These are phyloP conservation scores for Nephelium lappaceum DNA, from an alignment of 345 rosid genomes.

Conservation along the genomic window DNA sequence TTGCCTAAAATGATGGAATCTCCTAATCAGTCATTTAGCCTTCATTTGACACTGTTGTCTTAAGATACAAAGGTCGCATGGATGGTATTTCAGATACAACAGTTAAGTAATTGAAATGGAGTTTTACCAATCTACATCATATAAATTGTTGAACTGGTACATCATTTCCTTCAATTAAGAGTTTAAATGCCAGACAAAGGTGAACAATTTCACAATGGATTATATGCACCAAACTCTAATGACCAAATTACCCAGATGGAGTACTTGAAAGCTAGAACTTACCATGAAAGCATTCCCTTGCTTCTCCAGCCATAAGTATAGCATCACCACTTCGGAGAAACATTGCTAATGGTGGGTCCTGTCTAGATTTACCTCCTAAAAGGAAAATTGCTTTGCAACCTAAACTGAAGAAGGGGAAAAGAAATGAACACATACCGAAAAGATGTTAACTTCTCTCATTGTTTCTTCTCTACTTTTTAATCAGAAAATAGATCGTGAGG, in stretches of 20 bases:
- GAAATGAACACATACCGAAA: constrained; percentile 3
- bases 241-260: neutral
- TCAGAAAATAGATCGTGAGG: neutral
- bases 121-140: neutral
- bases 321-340: constrained; percentile 94
- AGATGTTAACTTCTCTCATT: neutral
- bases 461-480: neutral
- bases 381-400: constrained; percentile 98
- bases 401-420: constrained; percentile 51
- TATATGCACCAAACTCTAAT: neutral
- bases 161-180: neutral
- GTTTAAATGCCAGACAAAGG: neutral
- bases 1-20: neutral
- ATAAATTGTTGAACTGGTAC: neutral
- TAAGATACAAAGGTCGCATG: neutral
- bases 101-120: too few relatives aligned
- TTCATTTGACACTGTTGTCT: neutral
- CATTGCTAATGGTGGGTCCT: constrained; percentile 83
- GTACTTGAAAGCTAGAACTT: constrained; percentile 17
- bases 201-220: neutral
- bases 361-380: constrained; percentile 80
- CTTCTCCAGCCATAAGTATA: constrained; percentile 93
- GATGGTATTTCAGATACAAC: neutral
- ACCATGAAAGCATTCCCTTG: constrained; percentile 96
- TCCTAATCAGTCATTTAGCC: neutral